Percentiles rank a stretch among this genome's conserved stretches.
These are phyloP conservation scores for Microbotryum violaceum DNA, from an alignment of 1,284 basidiomycete species.

Conservation along the genomic window DNA sequence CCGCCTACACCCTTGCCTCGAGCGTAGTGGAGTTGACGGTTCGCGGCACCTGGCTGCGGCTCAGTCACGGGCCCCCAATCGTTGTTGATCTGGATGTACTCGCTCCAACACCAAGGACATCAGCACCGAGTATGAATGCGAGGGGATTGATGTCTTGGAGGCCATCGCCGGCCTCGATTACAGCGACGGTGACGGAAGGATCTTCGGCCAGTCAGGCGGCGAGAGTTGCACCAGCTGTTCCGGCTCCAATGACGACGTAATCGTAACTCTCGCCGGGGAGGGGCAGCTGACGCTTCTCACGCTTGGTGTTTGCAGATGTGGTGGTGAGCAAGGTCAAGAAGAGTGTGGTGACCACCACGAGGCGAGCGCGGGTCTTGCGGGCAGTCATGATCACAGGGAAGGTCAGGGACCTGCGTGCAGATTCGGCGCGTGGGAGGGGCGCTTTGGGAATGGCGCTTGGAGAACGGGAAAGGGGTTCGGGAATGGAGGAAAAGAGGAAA, in stretches of 20 bases:
- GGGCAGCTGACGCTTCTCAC: too few relatives aligned
- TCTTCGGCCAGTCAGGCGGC: conserved; percentile 6
- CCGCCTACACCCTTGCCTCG: conserved; percentile 3
- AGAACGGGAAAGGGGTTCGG: too few relatives aligned
- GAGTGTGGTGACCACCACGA: too few relatives aligned
- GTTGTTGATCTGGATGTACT: not conserved
- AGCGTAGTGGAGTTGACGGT: conserved; percentile 1
- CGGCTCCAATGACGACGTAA: not conserved
- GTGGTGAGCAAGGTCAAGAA: too few relatives aligned
- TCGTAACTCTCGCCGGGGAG: not conserved
- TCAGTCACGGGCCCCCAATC: not conserved
- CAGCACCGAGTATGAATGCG: not conserved
- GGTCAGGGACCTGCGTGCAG: too few relatives aligned
- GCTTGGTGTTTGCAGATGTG: too few relatives aligned
- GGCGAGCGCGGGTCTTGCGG: too few relatives aligned
- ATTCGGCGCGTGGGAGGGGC: too few relatives aligned
- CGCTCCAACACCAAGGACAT: not conserved
- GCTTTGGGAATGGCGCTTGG: too few relatives aligned
- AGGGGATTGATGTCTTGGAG: not conserved
- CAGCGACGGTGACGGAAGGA: not conserved
- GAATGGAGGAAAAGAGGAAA: too few relatives aligned
- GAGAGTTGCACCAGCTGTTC: conserved; percentile 5
- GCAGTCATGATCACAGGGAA: too few relatives aligned
- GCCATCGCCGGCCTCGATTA: conserved; percentile 5
- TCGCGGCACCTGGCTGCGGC: not conserved